Percentiles rank a stretch among this genome's conserved stretches.
Conservation (phyloP, 371 early-diverging fungal genomes). For the Apophysomyces sp. region DNA sequence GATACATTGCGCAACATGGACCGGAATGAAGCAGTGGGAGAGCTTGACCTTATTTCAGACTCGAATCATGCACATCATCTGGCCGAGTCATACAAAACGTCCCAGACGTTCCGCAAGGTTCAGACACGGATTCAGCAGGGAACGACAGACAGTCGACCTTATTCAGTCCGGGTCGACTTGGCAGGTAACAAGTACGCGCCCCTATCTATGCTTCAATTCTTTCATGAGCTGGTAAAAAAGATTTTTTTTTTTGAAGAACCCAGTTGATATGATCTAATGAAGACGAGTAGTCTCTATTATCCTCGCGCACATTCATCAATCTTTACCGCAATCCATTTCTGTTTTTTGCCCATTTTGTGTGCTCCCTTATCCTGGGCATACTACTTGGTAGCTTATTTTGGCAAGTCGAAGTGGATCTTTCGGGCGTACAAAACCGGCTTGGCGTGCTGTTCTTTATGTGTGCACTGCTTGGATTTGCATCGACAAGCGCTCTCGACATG, state of each 20-base stretch:
- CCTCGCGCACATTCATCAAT: conserved; percentile 49
- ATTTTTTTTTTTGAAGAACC: background rate
- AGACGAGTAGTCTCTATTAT: conserved; percentile 27
- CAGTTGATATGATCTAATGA: no score
- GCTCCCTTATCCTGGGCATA: conserved; percentile 38
- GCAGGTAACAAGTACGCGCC: conserved; percentile 75
- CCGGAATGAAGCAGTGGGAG: conserved; percentile 13
- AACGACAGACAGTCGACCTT: background rate
- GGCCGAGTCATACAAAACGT: conserved; percentile 32
- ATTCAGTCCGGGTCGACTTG: conserved; percentile 30
- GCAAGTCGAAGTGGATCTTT: conserved; percentile 75
- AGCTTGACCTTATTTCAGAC: conserved; percentile 30
- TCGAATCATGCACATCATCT: conserved; percentile 42
- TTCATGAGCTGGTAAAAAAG: conserved; percentile 54
- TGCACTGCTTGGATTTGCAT: conserved; percentile 78
- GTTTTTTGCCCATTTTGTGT: conserved; percentile 40
- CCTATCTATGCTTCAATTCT: conserved; percentile 42
- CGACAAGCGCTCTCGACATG: conserved; percentile 68
- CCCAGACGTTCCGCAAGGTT: conserved; percentile 12
- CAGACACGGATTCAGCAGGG: conserved; percentile 18
- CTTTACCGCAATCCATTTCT: conserved; percentile 46
- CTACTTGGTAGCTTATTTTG: conserved; percentile 79
- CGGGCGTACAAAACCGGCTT: conserved; percentile 83
- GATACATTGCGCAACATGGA: conserved; percentile 15
- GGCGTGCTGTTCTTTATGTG: conserved; percentile 83